phyloP scores from a whole-genome alignment of 2,329 filamentous ascomycete genomes.

The Botrytis porri region DNA sequence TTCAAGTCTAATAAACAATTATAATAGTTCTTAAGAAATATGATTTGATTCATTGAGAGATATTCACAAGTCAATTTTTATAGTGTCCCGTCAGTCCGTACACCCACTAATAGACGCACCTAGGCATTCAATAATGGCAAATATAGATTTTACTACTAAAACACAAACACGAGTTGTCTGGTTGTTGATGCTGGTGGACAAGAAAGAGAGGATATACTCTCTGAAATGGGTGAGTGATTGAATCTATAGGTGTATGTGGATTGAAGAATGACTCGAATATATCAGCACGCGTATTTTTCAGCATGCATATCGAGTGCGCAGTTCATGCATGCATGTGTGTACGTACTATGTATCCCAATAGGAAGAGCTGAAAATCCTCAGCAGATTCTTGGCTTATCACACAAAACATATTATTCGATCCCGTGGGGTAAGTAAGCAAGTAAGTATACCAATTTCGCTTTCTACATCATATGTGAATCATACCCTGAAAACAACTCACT shows the following conservation, averaged over 20 bases:
- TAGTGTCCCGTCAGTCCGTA: too few relatives aligned
- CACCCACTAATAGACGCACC: too few relatives aligned
- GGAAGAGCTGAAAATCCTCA: neutral
- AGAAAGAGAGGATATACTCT: neutral
- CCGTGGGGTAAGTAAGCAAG: neutral
- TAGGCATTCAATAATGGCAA: slow-evolving; percentile 6
- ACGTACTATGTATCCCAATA: neutral
- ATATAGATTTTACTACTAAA: slow-evolving; percentile 21
- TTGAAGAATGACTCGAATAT: neutral
- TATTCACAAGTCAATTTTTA: too few relatives aligned
- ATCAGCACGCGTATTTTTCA: slow-evolving; percentile 1
- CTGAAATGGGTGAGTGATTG: neutral
- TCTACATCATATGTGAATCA: neutral
- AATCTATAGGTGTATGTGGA: neutral
- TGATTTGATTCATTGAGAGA: too few relatives aligned
- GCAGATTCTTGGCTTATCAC: neutral
- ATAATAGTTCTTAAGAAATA: too few relatives aligned
- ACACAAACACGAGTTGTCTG: slow-evolving; percentile 5
- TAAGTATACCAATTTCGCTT: neutral
- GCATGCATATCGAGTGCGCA: neutral
- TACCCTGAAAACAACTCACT: too few relatives aligned
- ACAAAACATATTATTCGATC: neutral
- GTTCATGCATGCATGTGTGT: neutral
- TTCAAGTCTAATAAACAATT: too few relatives aligned
- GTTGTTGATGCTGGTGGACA: neutral